These are phyloP conservation scores for Talaromyces verruculosus DNA, from an alignment of 2,329 filamentous ascomycete species.

Conservation along the genomic window DNA sequence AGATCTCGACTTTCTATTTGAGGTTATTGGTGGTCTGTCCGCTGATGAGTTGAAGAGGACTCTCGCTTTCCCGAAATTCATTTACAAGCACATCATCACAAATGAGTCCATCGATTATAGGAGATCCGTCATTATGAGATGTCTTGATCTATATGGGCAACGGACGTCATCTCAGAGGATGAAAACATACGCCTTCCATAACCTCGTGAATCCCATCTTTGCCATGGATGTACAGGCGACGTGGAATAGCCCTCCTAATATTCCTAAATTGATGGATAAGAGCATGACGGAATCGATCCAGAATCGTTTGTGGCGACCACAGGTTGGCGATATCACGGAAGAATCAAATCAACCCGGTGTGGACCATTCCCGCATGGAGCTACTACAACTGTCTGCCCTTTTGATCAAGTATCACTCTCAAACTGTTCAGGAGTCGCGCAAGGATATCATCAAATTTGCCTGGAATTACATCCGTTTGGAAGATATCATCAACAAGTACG, in stretches of 20 bases:
- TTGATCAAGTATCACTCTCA: constrained; percentile 91
- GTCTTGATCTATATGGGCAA: constrained; percentile 81
- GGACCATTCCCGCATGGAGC: constrained; percentile 93
- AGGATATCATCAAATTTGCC: constrained; percentile 98
- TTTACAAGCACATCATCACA: constrained; percentile 81
- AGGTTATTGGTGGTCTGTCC: constrained; percentile 79
- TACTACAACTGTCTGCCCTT: constrained; percentile 90
- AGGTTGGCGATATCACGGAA: constrained; percentile 76
- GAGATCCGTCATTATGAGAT: constrained; percentile 76
- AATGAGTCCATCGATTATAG: constrained; percentile 84
- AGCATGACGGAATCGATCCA: constrained; percentile 86
- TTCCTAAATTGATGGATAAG: constrained; percentile 77
- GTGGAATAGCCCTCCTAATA: constrained; percentile 61
- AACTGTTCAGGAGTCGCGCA: constrained; percentile 84
- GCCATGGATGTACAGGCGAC: constrained; percentile 92
- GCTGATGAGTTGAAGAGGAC: constrained; percentile 76
- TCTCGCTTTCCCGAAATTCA: constrained; percentile 73
- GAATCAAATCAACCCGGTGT: constrained; percentile 82
- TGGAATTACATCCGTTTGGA: constrained; percentile 99
- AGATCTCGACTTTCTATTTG: constrained; percentile 81
- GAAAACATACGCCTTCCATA: constrained; percentile 88
- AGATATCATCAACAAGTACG: constrained; percentile 98
- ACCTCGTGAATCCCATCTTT: constrained; percentile 92
- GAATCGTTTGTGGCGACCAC: constrained; percentile 89
- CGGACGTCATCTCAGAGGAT: constrained; percentile 79